Conservation (phyloP, 768 basidiomycete species). For the Termitomyces heimii region DNA sequence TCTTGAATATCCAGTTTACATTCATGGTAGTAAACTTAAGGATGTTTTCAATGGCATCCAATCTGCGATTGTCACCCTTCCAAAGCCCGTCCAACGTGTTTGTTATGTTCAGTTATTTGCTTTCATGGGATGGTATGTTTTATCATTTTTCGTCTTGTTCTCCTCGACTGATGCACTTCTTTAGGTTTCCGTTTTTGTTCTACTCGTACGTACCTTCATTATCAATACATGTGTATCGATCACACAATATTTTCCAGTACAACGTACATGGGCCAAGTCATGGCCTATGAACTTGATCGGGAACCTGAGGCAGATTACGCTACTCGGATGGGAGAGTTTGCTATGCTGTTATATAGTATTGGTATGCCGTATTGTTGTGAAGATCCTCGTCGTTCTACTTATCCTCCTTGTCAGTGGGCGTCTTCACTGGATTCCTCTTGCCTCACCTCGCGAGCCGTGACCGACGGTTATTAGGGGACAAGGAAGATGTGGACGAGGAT, state of each 20-base stretch:
- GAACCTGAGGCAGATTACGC: slow-evolving; percentile 85
- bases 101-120: slow-evolving; percentile 93
- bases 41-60: slow-evolving; percentile 80
- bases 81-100: slow-evolving; percentile 79
- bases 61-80: slow-evolving; percentile 65
- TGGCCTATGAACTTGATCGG: slow-evolving; percentile 69
- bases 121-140: slow-evolving; percentile 88
- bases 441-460: slow-evolving; percentile 83
- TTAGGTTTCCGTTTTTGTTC: slow-evolving; percentile 92
- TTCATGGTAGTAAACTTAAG: slow-evolving; percentile 42
- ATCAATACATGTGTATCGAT: neutral
- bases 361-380: slow-evolving; percentile 39
- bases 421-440: slow-evolving; percentile 72
- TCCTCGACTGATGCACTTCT: slow-evolving; percentile 1
- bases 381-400: neutral
- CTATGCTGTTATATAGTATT: slow-evolving; percentile 86
- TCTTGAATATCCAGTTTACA: neutral
- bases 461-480: slow-evolving; percentile 67
- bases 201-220: slow-evolving; percentile 54
- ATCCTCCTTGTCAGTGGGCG: slow-evolving; percentile 62
- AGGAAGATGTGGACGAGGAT: slow-evolving; percentile 69
- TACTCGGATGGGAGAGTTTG: slow-evolving; percentile 79
- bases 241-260: slow-evolving; percentile 42
- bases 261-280: slow-evolving; percentile 90
- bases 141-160: neutral